phyloP scores from a whole-genome alignment of 306 rosid species.

The Dicorynia guianensis region DNA sequence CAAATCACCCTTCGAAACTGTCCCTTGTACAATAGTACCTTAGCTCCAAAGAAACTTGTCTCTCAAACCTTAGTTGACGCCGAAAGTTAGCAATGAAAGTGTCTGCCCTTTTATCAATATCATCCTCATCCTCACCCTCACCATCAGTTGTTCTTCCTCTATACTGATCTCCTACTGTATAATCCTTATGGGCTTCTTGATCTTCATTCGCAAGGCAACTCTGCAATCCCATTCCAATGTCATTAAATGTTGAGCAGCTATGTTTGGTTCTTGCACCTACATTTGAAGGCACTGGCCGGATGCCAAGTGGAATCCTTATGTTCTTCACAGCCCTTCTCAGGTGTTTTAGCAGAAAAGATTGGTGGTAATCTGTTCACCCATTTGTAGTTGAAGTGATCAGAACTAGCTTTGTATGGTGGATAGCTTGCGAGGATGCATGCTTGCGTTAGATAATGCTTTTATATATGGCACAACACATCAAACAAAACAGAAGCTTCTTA shows the following conservation, averaged over 20 bases:
- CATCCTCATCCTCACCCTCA: slow-evolving; percentile 53
- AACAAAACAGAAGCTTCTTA: slow-evolving; percentile 20
- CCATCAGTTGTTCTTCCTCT: slow-evolving; percentile 40
- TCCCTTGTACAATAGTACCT: slow-evolving; percentile 32
- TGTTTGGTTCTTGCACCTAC: slow-evolving; percentile 20
- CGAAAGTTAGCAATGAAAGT: slow-evolving; percentile 66
- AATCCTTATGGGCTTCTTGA: slow-evolving; percentile 26
- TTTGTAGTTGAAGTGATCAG: neutral
- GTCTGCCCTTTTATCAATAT: slow-evolving; percentile 68
- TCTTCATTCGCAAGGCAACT: slow-evolving; percentile 55
- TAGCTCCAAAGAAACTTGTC: slow-evolving; percentile 59
- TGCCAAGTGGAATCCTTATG: slow-evolving; percentile 39
- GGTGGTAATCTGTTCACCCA: slow-evolving; percentile 23
- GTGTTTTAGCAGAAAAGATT: slow-evolving; percentile 10
- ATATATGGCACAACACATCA: no score
- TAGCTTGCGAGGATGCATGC: no score
- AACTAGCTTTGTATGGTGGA: neutral
- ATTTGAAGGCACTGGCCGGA: slow-evolving; percentile 26
- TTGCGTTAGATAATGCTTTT: no score
- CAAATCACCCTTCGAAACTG: slow-evolving; percentile 20
- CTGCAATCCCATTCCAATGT: slow-evolving; percentile 28
- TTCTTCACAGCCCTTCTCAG: slow-evolving; percentile 51
- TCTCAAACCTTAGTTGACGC: slow-evolving; percentile 55
- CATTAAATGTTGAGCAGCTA: slow-evolving; percentile 45
- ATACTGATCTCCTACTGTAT: slow-evolving; percentile 6